Percentiles rank a stretch among this genome's conserved stretches.
Evolutionary conservation across 2,329 filamentous ascomycete genomes (phyloP).

Genomic region (Pseudovirgaria hyperparasitica): DNA sequence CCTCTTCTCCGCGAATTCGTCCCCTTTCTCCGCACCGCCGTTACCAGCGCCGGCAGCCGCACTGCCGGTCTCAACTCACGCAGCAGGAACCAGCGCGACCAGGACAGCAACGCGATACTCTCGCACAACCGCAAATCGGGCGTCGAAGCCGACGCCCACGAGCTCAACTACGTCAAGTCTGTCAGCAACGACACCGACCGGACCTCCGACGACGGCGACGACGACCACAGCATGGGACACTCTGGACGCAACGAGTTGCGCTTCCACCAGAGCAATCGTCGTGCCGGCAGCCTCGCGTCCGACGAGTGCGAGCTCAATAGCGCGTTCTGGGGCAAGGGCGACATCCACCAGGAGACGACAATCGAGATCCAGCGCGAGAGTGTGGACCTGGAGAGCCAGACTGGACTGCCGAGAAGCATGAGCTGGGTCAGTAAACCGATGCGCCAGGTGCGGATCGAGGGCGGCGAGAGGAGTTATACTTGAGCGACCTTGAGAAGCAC

Average conservation of each 20-base stretch:
- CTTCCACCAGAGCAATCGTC: too few relatives aligned
- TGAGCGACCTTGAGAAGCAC: too few relatives aligned
- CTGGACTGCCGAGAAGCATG: too few relatives aligned
- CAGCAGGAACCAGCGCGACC: not conserved
- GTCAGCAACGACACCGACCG: not conserved
- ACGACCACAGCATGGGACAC: constrained; percentile 1
- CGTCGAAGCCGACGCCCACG: not conserved
- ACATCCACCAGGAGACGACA: constrained; percentile 2
- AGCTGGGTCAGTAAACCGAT: constrained; percentile 60
- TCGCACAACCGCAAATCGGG: not conserved
- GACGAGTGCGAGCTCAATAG: constrained; percentile 2
- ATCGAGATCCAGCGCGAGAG: constrained; percentile 3
- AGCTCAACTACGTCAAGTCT: not conserved
- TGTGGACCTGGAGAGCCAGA: too few relatives aligned
- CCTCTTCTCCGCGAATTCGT: constrained; percentile 35
- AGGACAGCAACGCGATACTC: constrained; percentile 1
- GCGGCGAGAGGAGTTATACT: too few relatives aligned
- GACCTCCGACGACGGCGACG: constrained; percentile 1
- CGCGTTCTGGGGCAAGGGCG: too few relatives aligned
- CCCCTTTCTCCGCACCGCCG: constrained; percentile 14
- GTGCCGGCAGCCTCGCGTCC: constrained; percentile 2
- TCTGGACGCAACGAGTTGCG: too few relatives aligned
- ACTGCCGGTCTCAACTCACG: not conserved
- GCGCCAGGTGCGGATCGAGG: constrained; percentile 66
- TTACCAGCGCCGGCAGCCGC: constrained; percentile 1